A percentile compares a stretch with the other conserved stretches of the same genome.
Conservation (phyloP, 2,329 filamentous ascomycete species). For the Xylariaceae sp. region DNA sequence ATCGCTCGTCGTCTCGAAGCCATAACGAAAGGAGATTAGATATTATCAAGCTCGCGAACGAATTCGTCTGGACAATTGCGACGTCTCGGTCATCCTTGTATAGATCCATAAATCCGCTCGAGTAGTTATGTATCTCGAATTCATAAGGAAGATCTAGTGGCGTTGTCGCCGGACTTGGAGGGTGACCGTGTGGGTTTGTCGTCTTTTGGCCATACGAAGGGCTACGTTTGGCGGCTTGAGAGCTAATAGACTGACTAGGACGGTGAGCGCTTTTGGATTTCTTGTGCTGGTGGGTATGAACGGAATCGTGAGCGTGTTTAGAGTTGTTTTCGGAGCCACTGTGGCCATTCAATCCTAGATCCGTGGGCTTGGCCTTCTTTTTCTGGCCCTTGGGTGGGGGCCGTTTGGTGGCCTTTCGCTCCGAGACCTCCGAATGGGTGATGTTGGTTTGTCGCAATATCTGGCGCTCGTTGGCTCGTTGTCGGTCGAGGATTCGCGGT, state of each 20-base stretch:
- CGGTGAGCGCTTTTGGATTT: slow-evolving; percentile 84
- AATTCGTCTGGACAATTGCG: slow-evolving; percentile 72
- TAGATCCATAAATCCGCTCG: slow-evolving; percentile 75
- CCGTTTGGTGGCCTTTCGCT: slow-evolving; percentile 69
- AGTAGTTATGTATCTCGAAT: slow-evolving; percentile 72
- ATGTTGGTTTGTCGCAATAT: slow-evolving; percentile 60
- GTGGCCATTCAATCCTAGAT: slow-evolving; percentile 72
- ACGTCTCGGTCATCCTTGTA: slow-evolving; percentile 68
- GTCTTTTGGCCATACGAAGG: slow-evolving; percentile 70
- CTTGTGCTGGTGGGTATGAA: slow-evolving; percentile 68
- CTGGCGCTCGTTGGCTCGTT: slow-evolving; percentile 77
- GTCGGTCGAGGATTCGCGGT: slow-evolving; percentile 75
- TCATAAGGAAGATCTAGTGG: slow-evolving; percentile 70
- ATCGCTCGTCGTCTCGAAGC: slow-evolving; percentile 75
- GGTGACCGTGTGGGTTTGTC: slow-evolving; percentile 62
- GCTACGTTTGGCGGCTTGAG: slow-evolving; percentile 69
- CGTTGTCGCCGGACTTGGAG: slow-evolving; percentile 78
- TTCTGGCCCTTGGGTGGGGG: slow-evolving; percentile 82
- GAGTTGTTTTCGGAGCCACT: slow-evolving; percentile 62
- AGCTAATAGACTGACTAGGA: slow-evolving; percentile 75
- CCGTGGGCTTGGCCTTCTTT: slow-evolving; percentile 81
- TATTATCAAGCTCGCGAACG: slow-evolving; percentile 77
- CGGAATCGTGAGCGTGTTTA: slow-evolving; percentile 55
- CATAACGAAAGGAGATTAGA: slow-evolving; percentile 78
- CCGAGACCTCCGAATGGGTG: slow-evolving; percentile 54